Evolutionary conservation across 2,329 filamentous ascomycete species (phyloP).

Genomic region (Onygenales sp.): DNA sequence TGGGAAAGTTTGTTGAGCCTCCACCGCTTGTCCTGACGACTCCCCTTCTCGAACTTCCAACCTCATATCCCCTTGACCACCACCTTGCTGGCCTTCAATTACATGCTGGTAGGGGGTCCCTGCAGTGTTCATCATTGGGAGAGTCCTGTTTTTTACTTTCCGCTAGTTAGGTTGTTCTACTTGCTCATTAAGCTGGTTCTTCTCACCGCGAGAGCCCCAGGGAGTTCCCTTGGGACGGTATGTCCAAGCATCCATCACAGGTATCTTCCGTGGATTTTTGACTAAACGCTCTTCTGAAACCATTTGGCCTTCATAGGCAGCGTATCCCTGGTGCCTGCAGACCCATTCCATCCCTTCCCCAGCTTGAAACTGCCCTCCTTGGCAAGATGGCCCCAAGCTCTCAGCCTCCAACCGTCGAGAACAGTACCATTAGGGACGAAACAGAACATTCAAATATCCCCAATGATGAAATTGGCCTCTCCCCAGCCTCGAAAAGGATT

Average conservation of each 20-base stretch:
- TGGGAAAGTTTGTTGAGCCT: too few relatives aligned
- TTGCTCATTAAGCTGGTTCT: not conserved
- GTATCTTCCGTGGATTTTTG: too few relatives aligned
- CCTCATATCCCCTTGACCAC: too few relatives aligned
- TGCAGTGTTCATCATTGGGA: not conserved
- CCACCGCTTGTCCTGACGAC: too few relatives aligned
- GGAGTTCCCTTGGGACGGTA: too few relatives aligned
- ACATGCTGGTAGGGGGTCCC: not conserved
- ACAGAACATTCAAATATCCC: not conserved
- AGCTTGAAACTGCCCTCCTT: not conserved
- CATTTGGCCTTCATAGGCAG: too few relatives aligned
- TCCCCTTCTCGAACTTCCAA: not conserved
- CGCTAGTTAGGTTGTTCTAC: not conserved
- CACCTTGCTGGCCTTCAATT: not conserved
- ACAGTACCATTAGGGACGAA: not conserved
- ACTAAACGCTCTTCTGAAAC: too few relatives aligned
- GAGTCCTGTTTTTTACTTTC: not conserved
- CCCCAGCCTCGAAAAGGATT: conserved; percentile 12
- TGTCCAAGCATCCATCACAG: too few relatives aligned
- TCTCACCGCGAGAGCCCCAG: too few relatives aligned
- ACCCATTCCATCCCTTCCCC: not conserved
- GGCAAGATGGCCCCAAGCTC: not conserved
- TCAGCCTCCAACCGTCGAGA: not conserved
- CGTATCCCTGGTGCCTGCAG: too few relatives aligned
- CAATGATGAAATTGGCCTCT: conserved; percentile 10